phyloP scores from a whole-genome alignment of 73 alveolate species.

The Urostyla sp. region DNA sequence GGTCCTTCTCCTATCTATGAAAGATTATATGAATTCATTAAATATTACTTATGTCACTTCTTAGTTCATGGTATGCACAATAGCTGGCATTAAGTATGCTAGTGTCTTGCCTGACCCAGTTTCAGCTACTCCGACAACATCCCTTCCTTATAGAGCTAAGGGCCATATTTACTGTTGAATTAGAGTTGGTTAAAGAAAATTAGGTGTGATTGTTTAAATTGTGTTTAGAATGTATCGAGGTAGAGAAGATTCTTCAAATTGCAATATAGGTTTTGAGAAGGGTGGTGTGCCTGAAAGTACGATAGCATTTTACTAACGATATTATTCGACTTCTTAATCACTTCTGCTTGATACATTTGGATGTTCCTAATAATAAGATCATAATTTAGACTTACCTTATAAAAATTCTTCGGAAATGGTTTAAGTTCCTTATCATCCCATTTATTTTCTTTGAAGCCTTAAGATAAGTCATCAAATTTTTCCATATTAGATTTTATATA shows the following conservation, averaged over 20 bases:
- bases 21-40: conserved; percentile 14
- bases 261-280: conserved; percentile 83
- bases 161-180: conserved; percentile 84
- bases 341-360: conserved; percentile 74
- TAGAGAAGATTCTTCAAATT: conserved; percentile 78
- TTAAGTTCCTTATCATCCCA: conserved; percentile 13
- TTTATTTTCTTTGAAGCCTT: not conserved
- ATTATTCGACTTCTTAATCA: conserved; percentile 71
- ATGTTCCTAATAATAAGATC: conserved; percentile 46
- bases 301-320: conserved; percentile 63
- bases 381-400: not conserved
- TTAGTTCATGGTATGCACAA: conserved; percentile 76
- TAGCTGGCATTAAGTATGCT: conserved; percentile 83
- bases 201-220: conserved; percentile 50
- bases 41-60: conserved; percentile 63
- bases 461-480: conserved; percentile 36
- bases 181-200: conserved; percentile 75
- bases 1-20: conserved; percentile 94
- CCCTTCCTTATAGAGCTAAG: conserved; percentile 81
- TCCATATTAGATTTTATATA: conserved; percentile 41
- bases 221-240: conserved; percentile 71
- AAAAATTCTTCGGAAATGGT: conserved; percentile 32
- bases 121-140: conserved; percentile 86
- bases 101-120: conserved; percentile 94
- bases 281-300: conserved; percentile 71